Percentiles rank a stretch among this genome's conserved stretches.
These are phyloP conservation scores for Coleophoma cylindrospora DNA, from an alignment of 2,329 filamentous ascomycete genomes.

Conservation along the genomic window DNA sequence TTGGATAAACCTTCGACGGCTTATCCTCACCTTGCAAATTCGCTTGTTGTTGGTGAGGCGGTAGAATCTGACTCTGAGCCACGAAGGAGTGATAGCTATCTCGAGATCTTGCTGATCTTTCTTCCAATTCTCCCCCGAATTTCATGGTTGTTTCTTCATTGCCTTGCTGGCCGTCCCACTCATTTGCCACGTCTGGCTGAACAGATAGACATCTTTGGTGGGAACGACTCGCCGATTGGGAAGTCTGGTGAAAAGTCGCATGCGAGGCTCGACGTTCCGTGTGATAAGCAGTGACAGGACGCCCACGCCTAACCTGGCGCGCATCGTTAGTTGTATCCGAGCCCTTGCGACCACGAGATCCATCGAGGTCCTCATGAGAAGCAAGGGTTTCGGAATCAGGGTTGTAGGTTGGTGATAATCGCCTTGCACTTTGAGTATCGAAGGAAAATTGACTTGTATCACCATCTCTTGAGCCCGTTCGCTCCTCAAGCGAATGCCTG, in stretches of 20 bases:
- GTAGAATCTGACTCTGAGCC: neutral
- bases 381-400: neutral
- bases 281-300: neutral
- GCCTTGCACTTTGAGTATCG: too few relatives aligned
- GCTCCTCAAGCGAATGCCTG: conserved; percentile 6
- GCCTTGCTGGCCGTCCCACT: too few relatives aligned
- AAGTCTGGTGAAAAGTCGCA: neutral
- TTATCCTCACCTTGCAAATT: neutral
- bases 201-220: neutral
- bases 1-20: neutral
- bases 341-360: neutral
- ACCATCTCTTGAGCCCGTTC: too few relatives aligned
- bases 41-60: neutral
- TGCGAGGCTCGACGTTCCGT: neutral
- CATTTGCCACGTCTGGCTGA: neutral
- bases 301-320: neutral
- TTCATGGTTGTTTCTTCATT: too few relatives aligned
- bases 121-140: too few relatives aligned
- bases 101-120: too few relatives aligned
- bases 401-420: conserved; percentile 3
- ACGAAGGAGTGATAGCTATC: neutral
- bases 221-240: neutral
- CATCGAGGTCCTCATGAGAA: too few relatives aligned
- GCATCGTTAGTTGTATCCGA: neutral
- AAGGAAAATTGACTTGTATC: too few relatives aligned